phyloP scores from a whole-genome alignment of 2,329 filamentous ascomycete species.

The Alternaria infectoria region DNA sequence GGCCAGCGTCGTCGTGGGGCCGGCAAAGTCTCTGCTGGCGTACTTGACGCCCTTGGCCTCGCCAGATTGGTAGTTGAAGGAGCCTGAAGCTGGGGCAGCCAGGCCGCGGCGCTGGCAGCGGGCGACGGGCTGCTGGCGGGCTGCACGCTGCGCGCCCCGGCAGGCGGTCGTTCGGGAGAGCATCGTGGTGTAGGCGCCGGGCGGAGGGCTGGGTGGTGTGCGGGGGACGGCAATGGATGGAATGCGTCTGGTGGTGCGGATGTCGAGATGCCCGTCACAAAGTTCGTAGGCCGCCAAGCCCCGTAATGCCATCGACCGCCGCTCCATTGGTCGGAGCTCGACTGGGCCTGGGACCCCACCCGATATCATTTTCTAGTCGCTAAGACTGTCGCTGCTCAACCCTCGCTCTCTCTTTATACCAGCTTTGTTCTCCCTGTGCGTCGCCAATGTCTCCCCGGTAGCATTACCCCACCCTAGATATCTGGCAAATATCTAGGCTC shows the following conservation, averaged over 20 bases:
- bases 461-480: constrained; percentile 36
- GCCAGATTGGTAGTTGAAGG: constrained; percentile 85
- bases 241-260: constrained; percentile 26
- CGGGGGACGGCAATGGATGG: constrained; percentile 57
- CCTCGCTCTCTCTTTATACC: not conserved
- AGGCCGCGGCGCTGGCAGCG: constrained; percentile 65
- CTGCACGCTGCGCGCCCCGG: constrained; percentile 68
- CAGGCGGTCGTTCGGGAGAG: constrained; percentile 71
- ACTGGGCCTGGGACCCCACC: constrained; percentile 18
- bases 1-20: constrained; percentile 88
- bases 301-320: constrained; percentile 10
- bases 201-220: constrained; percentile 54
- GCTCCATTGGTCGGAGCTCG: constrained; percentile 16
- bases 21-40: constrained; percentile 85
- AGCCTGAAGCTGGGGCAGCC: constrained; percentile 72
- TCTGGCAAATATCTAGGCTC: constrained; percentile 45
- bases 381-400: not conserved
- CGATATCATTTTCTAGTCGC: constrained; percentile 7
- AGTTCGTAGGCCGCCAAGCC: constrained; percentile 15
- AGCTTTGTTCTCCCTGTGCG: not conserved
- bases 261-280: constrained; percentile 17
- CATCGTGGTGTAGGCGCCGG: constrained; percentile 59
- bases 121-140: constrained; percentile 64
- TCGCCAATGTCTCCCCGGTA: constrained; percentile 43
- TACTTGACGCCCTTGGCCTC: constrained; percentile 90